These are phyloP conservation scores for Pestalotiopsis fici DNA, from an alignment of 2,329 filamentous ascomycete genomes.

Conservation along the genomic window DNA sequence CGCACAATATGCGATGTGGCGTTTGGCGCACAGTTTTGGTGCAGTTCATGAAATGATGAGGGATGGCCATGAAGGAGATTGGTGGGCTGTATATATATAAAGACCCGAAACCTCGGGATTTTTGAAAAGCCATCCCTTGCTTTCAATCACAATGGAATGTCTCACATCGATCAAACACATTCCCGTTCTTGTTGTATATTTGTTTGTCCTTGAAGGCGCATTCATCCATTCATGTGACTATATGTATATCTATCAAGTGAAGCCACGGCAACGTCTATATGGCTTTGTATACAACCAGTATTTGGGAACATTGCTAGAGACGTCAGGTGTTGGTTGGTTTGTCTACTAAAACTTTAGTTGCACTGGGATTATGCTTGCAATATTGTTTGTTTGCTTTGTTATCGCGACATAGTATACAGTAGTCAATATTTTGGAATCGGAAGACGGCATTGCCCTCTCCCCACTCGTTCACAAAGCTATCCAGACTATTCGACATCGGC, in stretches of 20 bases:
- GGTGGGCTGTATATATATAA: slow-evolving; percentile 4
- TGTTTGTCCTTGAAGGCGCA: too few relatives aligned
- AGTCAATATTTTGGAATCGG: not conserved
- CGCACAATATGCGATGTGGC: not conserved
- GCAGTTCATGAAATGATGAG: not conserved
- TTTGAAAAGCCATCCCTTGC: slow-evolving; percentile 1
- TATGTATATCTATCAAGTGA: too few relatives aligned
- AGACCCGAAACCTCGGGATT: not conserved
- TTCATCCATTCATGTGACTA: too few relatives aligned
- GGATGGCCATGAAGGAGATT: not conserved
- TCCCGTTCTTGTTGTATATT: not conserved
- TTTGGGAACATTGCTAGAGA: too few relatives aligned
- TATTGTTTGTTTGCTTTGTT: not conserved
- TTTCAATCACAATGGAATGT: slow-evolving; percentile 2
- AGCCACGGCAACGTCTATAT: too few relatives aligned
- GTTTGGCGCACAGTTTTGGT: not conserved
- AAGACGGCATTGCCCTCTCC: not conserved
- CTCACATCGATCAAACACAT: not conserved
- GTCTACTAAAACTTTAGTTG: not conserved
- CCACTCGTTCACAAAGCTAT: not conserved
- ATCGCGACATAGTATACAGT: not conserved
- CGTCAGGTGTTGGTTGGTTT: too few relatives aligned
- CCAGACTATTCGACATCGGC: not conserved
- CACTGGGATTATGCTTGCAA: slow-evolving; percentile 2
- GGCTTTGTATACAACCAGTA: too few relatives aligned